Percentiles rank a stretch among this genome's conserved stretches.
Evolutionary conservation across 768 basidiomycete species (phyloP).

Genomic region (Podaxis sp.): DNA sequence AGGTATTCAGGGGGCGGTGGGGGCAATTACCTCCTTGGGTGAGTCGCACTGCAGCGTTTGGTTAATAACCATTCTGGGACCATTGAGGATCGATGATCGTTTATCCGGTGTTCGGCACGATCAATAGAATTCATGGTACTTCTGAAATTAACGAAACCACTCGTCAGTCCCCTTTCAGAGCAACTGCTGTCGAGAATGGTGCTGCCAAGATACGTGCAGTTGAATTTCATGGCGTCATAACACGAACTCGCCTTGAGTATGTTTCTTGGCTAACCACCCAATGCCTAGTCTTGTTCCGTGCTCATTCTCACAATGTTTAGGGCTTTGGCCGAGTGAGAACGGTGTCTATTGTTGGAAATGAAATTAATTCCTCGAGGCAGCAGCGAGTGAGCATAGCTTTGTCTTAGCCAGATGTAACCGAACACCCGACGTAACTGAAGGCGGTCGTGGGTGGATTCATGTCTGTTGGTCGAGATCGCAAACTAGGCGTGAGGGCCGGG

Average conservation of each 20-base stretch:
- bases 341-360: neutral
- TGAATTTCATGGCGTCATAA: neutral
- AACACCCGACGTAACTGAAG: neutral
- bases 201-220: too few species aligned
- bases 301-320: too few species aligned
- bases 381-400: neutral
- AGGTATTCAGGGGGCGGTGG: too few species aligned
- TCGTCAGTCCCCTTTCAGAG: too few species aligned
- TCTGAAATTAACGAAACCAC: too few species aligned
- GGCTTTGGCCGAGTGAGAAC: neutral
- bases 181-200: too few species aligned
- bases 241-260: neutral
- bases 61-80: too few species aligned
- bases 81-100: too few species aligned
- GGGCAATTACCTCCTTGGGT: too few species aligned
- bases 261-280: neutral
- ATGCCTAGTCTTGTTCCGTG: neutral
- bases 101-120: too few species aligned
- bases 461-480: neutral
- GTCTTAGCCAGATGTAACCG: neutral
- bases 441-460: neutral
- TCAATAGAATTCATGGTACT: too few species aligned
- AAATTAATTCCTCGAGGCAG: neutral
- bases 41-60: too few species aligned
- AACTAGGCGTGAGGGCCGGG: neutral